Evolutionary conservation across 768 basidiomycete species (phyloP).

Genomic region (Mycena haematopus): DNA sequence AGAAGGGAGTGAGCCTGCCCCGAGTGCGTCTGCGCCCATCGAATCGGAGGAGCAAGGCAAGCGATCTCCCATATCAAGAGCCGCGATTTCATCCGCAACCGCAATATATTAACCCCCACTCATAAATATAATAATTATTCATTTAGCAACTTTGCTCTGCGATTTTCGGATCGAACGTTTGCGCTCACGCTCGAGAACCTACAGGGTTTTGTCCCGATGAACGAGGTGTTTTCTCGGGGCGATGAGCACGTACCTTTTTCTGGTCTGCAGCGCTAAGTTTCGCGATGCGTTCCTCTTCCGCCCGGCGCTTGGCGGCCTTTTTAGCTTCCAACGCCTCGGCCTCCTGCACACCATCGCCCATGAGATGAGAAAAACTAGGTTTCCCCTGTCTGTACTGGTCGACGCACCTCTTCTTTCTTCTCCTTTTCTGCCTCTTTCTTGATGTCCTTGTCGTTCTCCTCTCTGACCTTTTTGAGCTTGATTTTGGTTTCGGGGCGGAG

Average conservation of each 20-base stretch:
- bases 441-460: constrained; percentile 73
- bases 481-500: constrained; percentile 83
- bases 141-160: constrained; percentile 63
- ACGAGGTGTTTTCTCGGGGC: constrained; percentile 9
- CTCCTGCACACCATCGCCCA: constrained; percentile 29
- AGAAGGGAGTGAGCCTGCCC: not conserved
- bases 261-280: constrained; percentile 82
- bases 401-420: constrained; percentile 70
- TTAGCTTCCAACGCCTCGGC: constrained; percentile 67
- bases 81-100: constrained; percentile 14
- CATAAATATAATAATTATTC: constrained; percentile 36
- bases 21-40: not conserved
- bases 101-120: constrained; percentile 29
- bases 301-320: constrained; percentile 73
- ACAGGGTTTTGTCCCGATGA: not conserved
- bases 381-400: not conserved
- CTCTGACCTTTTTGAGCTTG: constrained; percentile 78
- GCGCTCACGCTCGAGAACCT: constrained; percentile 79
- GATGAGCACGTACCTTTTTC: constrained; percentile 64
- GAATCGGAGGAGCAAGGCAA: not conserved
- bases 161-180: constrained; percentile 74
- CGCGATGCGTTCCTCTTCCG: constrained; percentile 74
- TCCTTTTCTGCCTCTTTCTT: constrained; percentile 71
- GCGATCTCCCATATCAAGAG: not conserved
- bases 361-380: constrained; percentile 10